Conservation (phyloP, 768 basidiomycete genomes). For the Amanita pseudoporphyria region DNA sequence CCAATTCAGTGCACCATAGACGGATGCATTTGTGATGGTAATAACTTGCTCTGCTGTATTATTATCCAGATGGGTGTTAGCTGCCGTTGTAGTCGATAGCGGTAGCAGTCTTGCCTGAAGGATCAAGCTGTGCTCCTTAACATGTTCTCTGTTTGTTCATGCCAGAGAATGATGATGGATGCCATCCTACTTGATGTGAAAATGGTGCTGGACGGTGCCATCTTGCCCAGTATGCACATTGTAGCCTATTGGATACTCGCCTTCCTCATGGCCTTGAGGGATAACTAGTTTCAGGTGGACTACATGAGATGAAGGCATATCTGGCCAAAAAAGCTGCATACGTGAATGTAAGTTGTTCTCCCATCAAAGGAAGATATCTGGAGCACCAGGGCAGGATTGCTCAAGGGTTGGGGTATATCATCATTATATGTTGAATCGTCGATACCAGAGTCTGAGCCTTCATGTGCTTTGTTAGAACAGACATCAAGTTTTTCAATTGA, state of each 20-base stretch:
- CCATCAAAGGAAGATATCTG: slow-evolving; percentile 36
- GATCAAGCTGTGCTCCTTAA: slow-evolving; percentile 44
- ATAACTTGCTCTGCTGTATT: slow-evolving; percentile 16
- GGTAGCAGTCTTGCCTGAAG: slow-evolving; percentile 45
- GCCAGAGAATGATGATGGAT: slow-evolving; percentile 53
- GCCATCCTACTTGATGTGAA: slow-evolving; percentile 60
- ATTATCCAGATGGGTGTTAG: not conserved
- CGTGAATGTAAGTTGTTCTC: slow-evolving; percentile 73
- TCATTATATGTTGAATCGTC: slow-evolving; percentile 6
- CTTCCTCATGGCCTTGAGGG: slow-evolving; percentile 19
- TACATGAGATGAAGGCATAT: slow-evolving; percentile 51
- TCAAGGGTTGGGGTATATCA: not conserved
- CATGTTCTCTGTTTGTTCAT: slow-evolving; percentile 42
- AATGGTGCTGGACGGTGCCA: slow-evolving; percentile 62
- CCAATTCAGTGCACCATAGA: no score
- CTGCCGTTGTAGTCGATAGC: slow-evolving; percentile 11
- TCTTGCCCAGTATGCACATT: slow-evolving; percentile 54
- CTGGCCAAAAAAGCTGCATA: slow-evolving; percentile 74
- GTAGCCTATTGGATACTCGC: slow-evolving; percentile 35
- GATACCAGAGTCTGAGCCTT: slow-evolving; percentile 14
- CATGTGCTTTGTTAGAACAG: slow-evolving; percentile 30
- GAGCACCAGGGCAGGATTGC: slow-evolving; percentile 12
- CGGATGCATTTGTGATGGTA: slow-evolving; percentile 52
- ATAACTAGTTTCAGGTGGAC: slow-evolving; percentile 57
- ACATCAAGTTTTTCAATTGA: slow-evolving; percentile 48